phyloP scores from a whole-genome alignment of 129 eudicot genomes.

The Chrysanthemum seticuspe region DNA sequence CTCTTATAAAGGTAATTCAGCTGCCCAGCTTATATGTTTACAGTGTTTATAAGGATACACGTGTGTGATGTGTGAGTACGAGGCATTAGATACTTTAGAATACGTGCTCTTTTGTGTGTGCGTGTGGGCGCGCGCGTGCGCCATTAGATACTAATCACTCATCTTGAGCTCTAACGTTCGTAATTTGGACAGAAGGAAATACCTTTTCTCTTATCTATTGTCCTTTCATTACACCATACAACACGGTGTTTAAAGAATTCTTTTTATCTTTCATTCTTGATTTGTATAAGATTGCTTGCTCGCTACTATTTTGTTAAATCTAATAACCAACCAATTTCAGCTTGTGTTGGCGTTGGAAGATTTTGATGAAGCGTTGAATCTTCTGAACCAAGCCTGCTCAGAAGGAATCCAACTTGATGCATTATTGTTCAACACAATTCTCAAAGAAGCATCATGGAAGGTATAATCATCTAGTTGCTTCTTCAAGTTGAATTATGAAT shows the following conservation, averaged over 20 bases:
- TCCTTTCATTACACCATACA: no score
- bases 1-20: conserved; percentile 64
- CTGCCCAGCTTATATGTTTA: background rate
- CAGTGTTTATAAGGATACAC: background rate
- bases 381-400: conserved; percentile 50
- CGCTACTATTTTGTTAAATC: background rate
- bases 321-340: conserved; percentile 35
- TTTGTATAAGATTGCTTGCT: background rate
- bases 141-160: no score
- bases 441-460: conserved; percentile 46
- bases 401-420: conserved; percentile 69
- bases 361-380: conserved; percentile 55
- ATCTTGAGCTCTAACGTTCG: no score
- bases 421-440: conserved; percentile 58
- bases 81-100: no score
- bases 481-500: background rate
- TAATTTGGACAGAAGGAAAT: no score
- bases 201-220: no score
- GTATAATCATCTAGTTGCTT: conserved; percentile 1
- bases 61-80: background rate
- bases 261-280: no score
- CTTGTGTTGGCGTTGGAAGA: conserved; percentile 48
- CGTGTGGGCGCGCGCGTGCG: no score
- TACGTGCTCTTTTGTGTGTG: no score
- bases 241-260: no score